These are phyloP conservation scores for Hymenoscyphus occultus DNA, from an alignment of 2,329 filamentous ascomycete species.

Conservation along the genomic window DNA sequence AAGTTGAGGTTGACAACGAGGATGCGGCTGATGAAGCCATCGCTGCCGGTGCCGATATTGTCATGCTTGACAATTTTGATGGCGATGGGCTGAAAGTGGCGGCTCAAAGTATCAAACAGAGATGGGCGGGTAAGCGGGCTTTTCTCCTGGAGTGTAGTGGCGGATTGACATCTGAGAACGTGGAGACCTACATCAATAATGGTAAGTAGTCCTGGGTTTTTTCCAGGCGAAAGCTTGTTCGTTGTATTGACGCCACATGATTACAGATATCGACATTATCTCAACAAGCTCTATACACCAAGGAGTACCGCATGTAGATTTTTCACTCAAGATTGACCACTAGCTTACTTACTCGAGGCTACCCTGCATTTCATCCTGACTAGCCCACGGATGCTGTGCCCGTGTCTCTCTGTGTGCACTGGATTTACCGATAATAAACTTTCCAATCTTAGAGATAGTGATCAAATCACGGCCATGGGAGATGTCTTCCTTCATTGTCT, in stretches of 20 bases:
- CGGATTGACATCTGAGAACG: constrained; percentile 81
- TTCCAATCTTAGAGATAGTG: neutral
- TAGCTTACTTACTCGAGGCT: constrained; percentile 14
- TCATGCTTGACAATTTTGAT: constrained; percentile 97
- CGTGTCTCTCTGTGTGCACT: neutral
- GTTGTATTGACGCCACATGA: constrained; percentile 18
- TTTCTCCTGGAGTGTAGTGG: constrained; percentile 92
- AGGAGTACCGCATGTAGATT: constrained; percentile 89
- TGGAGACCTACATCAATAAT: constrained; percentile 73
- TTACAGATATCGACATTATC: constrained; percentile 83
- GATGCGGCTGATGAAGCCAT: constrained; percentile 90
- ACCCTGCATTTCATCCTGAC: neutral
- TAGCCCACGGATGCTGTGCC: neutral
- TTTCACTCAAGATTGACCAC: constrained; percentile 82
- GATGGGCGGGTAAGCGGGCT: constrained; percentile 70
- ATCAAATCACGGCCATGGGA: neutral
- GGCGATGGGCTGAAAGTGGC: constrained; percentile 73
- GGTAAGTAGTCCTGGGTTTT: constrained; percentile 44
- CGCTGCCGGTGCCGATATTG: constrained; percentile 83
- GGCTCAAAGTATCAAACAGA: constrained; percentile 71
- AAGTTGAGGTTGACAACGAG: constrained; percentile 90
- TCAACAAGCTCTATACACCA: constrained; percentile 97
- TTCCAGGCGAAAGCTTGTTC: constrained; percentile 4
- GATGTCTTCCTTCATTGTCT: neutral
- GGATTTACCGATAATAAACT: neutral